Percentiles rank a stretch among this genome's conserved stretches.
Conservation (phyloP, 1,284 basidiomycete genomes). For the Xerocomus alliaceus region DNA sequence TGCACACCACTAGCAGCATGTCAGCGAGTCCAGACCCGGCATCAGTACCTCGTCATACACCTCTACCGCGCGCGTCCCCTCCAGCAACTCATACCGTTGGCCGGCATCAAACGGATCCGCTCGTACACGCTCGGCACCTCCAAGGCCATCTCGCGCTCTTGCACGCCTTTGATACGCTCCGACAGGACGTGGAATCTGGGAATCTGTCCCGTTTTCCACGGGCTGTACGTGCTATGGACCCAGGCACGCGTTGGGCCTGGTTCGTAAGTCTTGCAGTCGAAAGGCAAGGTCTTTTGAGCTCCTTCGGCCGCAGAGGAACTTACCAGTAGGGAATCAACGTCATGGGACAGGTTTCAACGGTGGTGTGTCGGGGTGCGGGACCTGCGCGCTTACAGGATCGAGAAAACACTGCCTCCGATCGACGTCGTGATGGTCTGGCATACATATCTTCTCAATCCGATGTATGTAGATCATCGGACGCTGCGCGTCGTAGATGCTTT, state of each 20-base stretch:
- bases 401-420: constrained; percentile 16
- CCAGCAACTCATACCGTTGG: constrained; percentile 9
- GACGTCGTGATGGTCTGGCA: constrained; percentile 58
- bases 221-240: constrained; percentile 22
- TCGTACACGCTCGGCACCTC: constrained; percentile 14
- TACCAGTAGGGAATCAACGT: not conserved
- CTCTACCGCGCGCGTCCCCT: not conserved
- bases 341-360: constrained; percentile 18
- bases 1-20: too few relatives aligned
- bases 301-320: too few relatives aligned
- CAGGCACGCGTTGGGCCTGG: constrained; percentile 37
- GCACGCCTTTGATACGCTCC: constrained; percentile 14
- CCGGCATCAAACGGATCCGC: constrained; percentile 1
- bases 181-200: constrained; percentile 10
- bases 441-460: constrained; percentile 52
- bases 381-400: not conserved
- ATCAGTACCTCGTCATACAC: not conserved
- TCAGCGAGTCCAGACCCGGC: not conserved
- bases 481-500: too few relatives aligned
- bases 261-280: constrained; percentile 38
- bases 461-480: constrained; percentile 32
- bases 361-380: constrained; percentile 22
- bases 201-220: constrained; percentile 6
- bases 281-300: constrained; percentile 19
- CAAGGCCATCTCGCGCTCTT: constrained; percentile 22